A percentile compares a stretch with the other conserved stretches of the same genome.
These are phyloP conservation scores for Thraustotheca clavata DNA, from an alignment of 352 stramenopile species.

Conservation along the genomic window DNA sequence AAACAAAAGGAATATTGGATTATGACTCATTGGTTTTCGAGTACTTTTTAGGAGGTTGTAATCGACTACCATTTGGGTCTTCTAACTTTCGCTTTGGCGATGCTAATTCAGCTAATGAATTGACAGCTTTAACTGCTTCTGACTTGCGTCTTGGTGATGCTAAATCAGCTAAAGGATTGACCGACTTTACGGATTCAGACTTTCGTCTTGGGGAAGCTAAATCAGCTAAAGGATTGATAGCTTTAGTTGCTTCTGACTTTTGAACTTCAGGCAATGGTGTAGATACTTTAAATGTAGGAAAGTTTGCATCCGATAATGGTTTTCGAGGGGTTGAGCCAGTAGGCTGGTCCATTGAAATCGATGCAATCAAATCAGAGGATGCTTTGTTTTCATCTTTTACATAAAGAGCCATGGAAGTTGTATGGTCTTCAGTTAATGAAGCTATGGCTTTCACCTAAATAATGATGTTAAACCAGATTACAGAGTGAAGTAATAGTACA, in stretches of 20 bases:
- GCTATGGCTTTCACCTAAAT: neutral
- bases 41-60: conserved; percentile 19
- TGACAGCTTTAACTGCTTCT: too few species aligned
- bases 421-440: neutral
- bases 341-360: neutral
- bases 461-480: neutral
- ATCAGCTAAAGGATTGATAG: neutral
- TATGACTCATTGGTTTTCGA: neutral
- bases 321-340: neutral
- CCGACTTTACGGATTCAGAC: neutral
- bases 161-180: neutral
- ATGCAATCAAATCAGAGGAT: neutral
- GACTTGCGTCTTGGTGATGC: too few species aligned
- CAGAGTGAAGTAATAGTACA: neutral
- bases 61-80: neutral
- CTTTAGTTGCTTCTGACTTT: too few species aligned
- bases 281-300: neutral
- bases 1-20: too few species aligned
- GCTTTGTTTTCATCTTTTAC: neutral
- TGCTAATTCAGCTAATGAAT: neutral
- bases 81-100: conserved; percentile 1
- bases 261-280: too few species aligned
- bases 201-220: neutral
- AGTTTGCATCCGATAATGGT: neutral
- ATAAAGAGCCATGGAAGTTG: neutral